Evolutionary conservation across 495 filamentous ascomycete genomes (phyloP), one percentile per base, ranked within the genome.

Genomic region (Cercophora newfieldiana): DNA sequence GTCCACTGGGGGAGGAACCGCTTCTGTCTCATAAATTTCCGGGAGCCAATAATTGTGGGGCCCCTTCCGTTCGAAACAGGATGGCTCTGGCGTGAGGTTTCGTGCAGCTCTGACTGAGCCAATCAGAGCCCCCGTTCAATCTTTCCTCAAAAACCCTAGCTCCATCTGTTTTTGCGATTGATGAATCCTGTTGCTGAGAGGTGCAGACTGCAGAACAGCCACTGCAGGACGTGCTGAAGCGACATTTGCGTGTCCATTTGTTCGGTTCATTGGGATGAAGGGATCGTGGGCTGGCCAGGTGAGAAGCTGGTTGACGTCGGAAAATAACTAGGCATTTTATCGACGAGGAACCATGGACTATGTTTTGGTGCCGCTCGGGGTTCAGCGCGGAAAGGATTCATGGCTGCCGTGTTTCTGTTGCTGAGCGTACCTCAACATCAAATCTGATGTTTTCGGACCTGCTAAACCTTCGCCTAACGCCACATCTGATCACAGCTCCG

Each of bases 21-120:
- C 31, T 44, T 55, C 30, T 56, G 61, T 63, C 61, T 63, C 50
- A 63, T 55, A 63, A 56, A 63, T 63, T 63, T 63, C 61, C 61
- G 61, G 50, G 49, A 28, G 2, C 61, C 61, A 63, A 63, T 63
- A 18, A 63, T 48, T 47, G 29, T 21, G 50, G 12, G n/a, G 7
- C 30, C 1, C 26, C 21, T 2, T 44, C 50, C 44, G 49, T 63
- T 63, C 61, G 50, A 63, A 63, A 63, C 50, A 47, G 59, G 47
- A 5, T 28, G 30, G 50, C 50, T 64, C 30, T 31, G 22, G 37
- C 37, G 59, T 10, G 54, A 57, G 59, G 59, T 61, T 61, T 61
- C 59, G 59, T 61, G 59, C 37, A 61, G 59, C 59, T 22, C 26
- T 61, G 24, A 49, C 59, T 61, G 59, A 61, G 30, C 59, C 59